Evolutionary conservation across 345 rosid species (phyloP).

Genomic region (rapeseed (Brassica napus)): DNA sequence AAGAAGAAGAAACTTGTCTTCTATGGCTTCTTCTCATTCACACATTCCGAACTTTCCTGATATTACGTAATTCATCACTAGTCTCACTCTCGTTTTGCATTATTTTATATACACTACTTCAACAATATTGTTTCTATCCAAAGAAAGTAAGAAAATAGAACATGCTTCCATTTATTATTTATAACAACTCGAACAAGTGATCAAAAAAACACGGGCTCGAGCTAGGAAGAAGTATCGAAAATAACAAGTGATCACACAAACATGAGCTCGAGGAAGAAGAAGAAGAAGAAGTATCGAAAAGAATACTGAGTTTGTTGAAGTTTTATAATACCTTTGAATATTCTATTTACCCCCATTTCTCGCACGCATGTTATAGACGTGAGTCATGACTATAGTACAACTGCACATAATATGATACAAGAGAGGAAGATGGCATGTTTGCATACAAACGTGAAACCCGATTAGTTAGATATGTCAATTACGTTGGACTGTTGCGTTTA

Average conservation of each 20-base stretch:
- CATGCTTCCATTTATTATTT: not conserved
- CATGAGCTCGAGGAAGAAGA: not conserved
- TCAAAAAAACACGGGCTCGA: not conserved
- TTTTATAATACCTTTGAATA: not conserved
- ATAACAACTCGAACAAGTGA: not conserved
- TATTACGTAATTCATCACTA: not conserved
- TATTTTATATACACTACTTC: not conserved
- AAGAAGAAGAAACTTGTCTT: slow-evolving; percentile 5
- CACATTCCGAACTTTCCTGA: not conserved
- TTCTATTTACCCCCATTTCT: not conserved
- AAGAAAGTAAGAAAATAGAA: not conserved
- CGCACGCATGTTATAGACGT: not conserved
- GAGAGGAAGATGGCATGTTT: not conserved
- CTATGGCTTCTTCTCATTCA: not conserved
- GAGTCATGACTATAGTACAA: not conserved
- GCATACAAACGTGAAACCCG: not conserved
- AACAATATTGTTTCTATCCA: not conserved
- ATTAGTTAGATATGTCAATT: no score
- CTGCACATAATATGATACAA: not conserved
- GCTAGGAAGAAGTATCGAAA: not conserved
- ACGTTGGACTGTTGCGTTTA: no score
- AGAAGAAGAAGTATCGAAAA: not conserved
- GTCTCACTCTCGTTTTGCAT: not conserved
- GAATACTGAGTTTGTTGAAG: not conserved
- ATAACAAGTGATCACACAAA: not conserved